phyloP scores from a whole-genome alignment of 2,329 filamentous ascomycete genomes.

The Lecanicillium sp. region DNA sequence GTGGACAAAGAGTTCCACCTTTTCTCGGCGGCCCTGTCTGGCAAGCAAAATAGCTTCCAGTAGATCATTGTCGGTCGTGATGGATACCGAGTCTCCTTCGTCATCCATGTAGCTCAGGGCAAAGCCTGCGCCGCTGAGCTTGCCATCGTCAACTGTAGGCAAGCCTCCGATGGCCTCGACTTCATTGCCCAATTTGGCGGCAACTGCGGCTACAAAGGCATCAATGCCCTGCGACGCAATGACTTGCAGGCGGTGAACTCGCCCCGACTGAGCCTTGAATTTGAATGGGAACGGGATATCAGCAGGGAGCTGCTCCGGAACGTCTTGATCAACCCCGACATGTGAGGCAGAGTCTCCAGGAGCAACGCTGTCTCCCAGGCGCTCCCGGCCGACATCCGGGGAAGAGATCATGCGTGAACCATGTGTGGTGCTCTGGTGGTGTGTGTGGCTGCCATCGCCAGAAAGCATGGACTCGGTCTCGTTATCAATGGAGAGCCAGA shows the following conservation, averaged over 20 bases:
- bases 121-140: conserved; percentile 69
- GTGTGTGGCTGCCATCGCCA: conserved; percentile 73
- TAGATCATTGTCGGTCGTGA: conserved; percentile 91
- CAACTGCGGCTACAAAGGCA: conserved; percentile 69
- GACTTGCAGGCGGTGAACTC: conserved; percentile 87
- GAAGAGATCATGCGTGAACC: conserved; percentile 75
- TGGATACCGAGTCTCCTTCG: conserved; percentile 92
- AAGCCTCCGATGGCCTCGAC: conserved; percentile 75
- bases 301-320: conserved; percentile 49
- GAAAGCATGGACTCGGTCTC: conserved; percentile 96
- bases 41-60: conserved; percentile 83
- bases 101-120: conserved; percentile 95
- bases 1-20: conserved; percentile 96
- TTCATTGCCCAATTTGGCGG: conserved; percentile 77
- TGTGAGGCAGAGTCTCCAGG: conserved; percentile 95
- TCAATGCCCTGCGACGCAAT: conserved; percentile 71
- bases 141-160: conserved; percentile 71
- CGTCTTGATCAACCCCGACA: conserved; percentile 60
- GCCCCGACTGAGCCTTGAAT: conserved; percentile 94
- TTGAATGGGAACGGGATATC: conserved; percentile 93
- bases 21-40: conserved; percentile 69
- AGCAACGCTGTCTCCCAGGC: conserved; percentile 72
- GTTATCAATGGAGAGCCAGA: conserved; percentile 93
- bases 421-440: conserved; percentile 49
- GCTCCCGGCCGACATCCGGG: conserved; percentile 66